phyloP scores from a whole-genome alignment of 352 stramenopile genomes.

The Pythium pyrilobum region DNA sequence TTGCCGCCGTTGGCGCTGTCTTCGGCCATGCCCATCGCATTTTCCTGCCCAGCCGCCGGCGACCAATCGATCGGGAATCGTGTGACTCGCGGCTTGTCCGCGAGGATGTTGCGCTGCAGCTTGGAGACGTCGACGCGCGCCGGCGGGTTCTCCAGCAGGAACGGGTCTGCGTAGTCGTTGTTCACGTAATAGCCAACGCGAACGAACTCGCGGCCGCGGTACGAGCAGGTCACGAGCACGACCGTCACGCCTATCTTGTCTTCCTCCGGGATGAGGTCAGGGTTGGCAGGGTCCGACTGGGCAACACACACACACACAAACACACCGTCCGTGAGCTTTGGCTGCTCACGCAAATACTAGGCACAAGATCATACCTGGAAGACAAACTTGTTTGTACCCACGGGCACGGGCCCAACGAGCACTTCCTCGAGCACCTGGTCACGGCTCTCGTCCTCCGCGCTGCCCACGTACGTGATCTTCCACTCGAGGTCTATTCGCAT shows the following conservation, averaged over 20 bases:
- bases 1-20: conserved; percentile 44
- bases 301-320: too few relatives aligned
- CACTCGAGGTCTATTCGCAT: conserved; percentile 94
- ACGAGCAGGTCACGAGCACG: conserved; percentile 97
- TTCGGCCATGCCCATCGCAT: conserved; percentile 23
- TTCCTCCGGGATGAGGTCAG: conserved; percentile 89
- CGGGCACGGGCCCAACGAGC: conserved; percentile 96
- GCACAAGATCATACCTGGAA: conserved; percentile 52
- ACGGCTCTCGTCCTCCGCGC: conserved; percentile 91
- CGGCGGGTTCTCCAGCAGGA: conserved; percentile 79
- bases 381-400: conserved; percentile 99
- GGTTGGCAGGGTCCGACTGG: conserved; percentile 92
- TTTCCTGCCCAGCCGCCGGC: conserved; percentile 32
- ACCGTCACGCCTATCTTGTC: conserved; percentile 99
- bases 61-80: conserved; percentile 97
- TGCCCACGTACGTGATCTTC: conserved; percentile 99
- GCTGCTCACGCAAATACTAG: neutral
- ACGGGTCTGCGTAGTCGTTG: conserved; percentile 96
- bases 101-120: conserved; percentile 95
- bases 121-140: conserved; percentile 86
- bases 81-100: conserved; percentile 94
- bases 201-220: conserved; percentile 97
- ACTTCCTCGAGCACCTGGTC: conserved; percentile 99
- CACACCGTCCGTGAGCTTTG: too few relatives aligned
- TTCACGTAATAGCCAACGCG: conserved; percentile 98